Evolutionary conservation across 1,139 yeast species (phyloP).

Genomic region (Blastobotrys apis): DNA sequence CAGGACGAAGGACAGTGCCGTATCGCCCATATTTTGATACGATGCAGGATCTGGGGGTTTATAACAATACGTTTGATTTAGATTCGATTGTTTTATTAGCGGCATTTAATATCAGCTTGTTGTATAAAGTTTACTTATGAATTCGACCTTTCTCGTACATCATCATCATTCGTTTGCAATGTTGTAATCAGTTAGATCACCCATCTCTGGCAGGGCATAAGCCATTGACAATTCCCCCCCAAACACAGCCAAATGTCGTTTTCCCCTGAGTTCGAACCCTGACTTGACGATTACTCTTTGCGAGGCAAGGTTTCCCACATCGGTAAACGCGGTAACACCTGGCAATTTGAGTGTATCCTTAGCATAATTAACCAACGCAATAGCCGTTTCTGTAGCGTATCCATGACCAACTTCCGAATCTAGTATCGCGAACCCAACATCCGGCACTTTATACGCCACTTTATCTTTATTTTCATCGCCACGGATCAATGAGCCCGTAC

Average conservation of each 20-base stretch:
- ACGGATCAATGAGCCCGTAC: neutral
- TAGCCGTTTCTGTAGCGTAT: neutral
- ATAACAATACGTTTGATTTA: too few species aligned
- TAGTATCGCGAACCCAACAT: neutral
- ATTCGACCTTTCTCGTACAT: too few species aligned
- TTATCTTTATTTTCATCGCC: slow-evolving; percentile 1
- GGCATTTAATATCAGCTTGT: neutral
- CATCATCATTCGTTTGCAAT: neutral
- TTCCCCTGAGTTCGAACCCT: neutral
- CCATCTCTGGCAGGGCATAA: neutral
- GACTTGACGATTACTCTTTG: neutral
- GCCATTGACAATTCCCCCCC: neutral
- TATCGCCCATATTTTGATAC: too few species aligned
- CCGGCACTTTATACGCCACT: neutral
- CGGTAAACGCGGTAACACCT: neutral
- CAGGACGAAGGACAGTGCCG: too few species aligned
- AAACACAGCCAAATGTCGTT: neutral
- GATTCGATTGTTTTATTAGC: neutral
- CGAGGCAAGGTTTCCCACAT: neutral
- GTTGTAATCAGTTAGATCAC: neutral
- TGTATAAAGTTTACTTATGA: too few species aligned
- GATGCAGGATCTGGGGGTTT: too few species aligned
- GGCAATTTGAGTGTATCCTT: neutral
- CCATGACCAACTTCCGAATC: neutral
- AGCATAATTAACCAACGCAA: neutral